Base-by-base conservation (phyloP, 352 stramenopile genomes). In the Globisporangium carolinianum region DNA sequence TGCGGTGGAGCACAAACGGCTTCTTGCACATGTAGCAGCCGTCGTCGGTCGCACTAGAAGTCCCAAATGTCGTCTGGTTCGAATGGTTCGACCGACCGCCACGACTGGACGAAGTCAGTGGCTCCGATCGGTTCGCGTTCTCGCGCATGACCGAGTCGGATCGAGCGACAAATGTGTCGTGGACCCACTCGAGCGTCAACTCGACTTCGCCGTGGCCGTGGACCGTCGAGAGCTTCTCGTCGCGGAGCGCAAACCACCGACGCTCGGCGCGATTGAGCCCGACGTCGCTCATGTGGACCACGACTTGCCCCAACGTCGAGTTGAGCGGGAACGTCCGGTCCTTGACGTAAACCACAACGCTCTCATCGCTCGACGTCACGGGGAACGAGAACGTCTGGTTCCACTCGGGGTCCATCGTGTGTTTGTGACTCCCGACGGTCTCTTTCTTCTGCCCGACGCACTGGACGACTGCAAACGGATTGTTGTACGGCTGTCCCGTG, bases 381-480 rank as follows among this genome's bases (percentile, higher is more conserved):
- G 86, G 86, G 48, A 95, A 95, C 7, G 83, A 93, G 52, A 95
- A 95, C 0, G 86, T 94, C 53, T 95, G 86, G 57, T 95, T 95
- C 86, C 86, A 95, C 63, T 95, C 86, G 0, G 86, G 86, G 32
- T 95, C 84, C 86, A 95, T 95, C 46, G 83, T 95, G 61, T 94
- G 85, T 49, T 89, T 89, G 65, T 95, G 82, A 55, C 83, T 94
- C 35, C 83, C 83, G 11, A 90, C 80, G 0, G 86, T 95, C 59
- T 94, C 86, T 38, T 91, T 94, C 71, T 94, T 94, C 64, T 95
- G 86, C 0, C 83, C 79, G 0, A 88, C 80, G 17, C 86, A 95
- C 37, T 83, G 68, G 37, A 94, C 68, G 9, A 93, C 71, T 1
- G 84, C 82, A 50, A 89, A 94, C 48, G 86, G 86, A 53, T 94